Evolutionary conservation across 164 flowering plant species (phyloP).

Genomic region (Hamamelis virginiana): DNA sequence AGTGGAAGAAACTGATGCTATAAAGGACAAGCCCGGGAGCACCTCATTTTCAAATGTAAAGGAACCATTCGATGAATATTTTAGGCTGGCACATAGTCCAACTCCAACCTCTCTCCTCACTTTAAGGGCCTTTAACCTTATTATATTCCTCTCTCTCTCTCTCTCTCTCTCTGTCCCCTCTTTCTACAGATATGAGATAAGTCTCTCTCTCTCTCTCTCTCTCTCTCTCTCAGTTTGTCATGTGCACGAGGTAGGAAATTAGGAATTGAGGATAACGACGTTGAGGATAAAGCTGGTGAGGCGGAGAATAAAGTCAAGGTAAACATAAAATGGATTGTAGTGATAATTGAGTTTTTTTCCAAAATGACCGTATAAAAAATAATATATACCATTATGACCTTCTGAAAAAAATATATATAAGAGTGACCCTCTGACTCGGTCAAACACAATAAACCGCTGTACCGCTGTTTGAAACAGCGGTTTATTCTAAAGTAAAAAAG

Average conservation of each 20-base stretch:
- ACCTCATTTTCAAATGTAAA: conserved; percentile 17
- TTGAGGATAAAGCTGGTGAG: conserved; percentile 40
- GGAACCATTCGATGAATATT: conserved; percentile 14
- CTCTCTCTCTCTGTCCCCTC: neutral
- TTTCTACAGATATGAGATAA: too few species aligned
- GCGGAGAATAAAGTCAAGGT: conserved; percentile 20
- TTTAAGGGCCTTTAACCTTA: conserved; percentile 6
- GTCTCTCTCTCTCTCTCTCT: too few species aligned
- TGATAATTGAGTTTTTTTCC: neutral
- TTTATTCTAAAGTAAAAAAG: too few species aligned
- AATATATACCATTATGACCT: too few species aligned
- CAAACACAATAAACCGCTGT: too few species aligned
- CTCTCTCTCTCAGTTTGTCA: too few species aligned
- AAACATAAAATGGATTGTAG: conserved; percentile 1
- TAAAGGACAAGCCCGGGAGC: neutral
- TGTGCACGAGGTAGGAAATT: too few species aligned
- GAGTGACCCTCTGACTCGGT: too few species aligned
- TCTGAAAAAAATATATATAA: too few species aligned
- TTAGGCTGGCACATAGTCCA: conserved; percentile 28
- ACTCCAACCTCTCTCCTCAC: conserved; percentile 12
- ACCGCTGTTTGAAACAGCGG: too few species aligned
- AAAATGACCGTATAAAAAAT: too few species aligned
- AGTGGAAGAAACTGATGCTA: neutral
- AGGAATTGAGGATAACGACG: conserved; percentile 24
- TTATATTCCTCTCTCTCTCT: neutral